phyloP scores from a whole-genome alignment of 2,329 filamentous ascomycete species.

The Stagonosporopsis vannaccii region DNA sequence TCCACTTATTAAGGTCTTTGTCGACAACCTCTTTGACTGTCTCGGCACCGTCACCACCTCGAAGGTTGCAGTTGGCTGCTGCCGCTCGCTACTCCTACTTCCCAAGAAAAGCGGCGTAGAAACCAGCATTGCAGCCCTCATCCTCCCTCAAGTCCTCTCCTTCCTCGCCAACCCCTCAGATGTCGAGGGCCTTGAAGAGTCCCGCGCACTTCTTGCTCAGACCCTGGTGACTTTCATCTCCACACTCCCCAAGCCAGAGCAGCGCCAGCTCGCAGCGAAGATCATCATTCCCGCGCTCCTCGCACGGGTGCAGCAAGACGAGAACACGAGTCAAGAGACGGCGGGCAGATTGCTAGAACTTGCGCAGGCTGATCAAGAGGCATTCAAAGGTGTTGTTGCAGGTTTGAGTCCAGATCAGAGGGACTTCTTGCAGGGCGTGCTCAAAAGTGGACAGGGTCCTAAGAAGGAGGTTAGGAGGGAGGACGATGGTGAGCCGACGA shows the following conservation, averaged over 20 bases:
- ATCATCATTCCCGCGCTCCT: constrained; percentile 81
- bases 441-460: constrained; percentile 64
- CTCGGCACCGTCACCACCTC: constrained; percentile 81
- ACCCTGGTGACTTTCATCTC: constrained; percentile 77
- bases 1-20: constrained; percentile 74
- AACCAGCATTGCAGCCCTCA: constrained; percentile 72
- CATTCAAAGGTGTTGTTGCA: constrained; percentile 77
- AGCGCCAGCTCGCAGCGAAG: constrained; percentile 67
- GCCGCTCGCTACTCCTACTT: constrained; percentile 80
- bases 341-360: constrained; percentile 80
- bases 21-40: constrained; percentile 85
- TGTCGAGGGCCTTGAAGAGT: constrained; percentile 80
- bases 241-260: constrained; percentile 40
- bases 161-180: constrained; percentile 72
- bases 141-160: constrained; percentile 76
- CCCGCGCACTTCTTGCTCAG: constrained; percentile 73
- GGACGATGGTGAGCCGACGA: constrained; percentile 70
- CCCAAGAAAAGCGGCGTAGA: constrained; percentile 54
- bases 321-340: constrained; percentile 69
- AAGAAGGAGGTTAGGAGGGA: constrained; percentile 62
- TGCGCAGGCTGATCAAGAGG: constrained; percentile 73
- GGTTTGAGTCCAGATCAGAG: constrained; percentile 75
- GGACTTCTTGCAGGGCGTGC: constrained; percentile 79
- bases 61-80: constrained; percentile 89
- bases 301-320: constrained; percentile 70